phyloP scores from a whole-genome alignment of 805 yeast species.

The Yarrowia deformans region DNA sequence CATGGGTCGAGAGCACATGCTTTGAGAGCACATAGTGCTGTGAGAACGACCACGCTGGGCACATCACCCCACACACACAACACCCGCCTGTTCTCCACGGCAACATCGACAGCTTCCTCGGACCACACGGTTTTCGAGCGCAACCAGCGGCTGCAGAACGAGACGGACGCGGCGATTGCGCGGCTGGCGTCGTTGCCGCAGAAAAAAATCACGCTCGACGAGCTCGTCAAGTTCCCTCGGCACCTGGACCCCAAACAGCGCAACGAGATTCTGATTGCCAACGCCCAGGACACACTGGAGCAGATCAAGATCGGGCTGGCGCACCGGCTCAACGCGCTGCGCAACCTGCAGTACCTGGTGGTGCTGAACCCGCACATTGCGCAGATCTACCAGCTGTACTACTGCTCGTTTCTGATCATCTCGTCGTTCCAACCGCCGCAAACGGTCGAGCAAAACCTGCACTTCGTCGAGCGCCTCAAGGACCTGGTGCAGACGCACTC shows the following conservation, averaged over 20 bases:
- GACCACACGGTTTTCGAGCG: conserved; percentile 8
- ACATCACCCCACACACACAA: no score
- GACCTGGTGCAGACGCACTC: conserved; percentile 76
- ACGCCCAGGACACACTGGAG: conserved; percentile 47
- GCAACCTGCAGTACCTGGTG: conserved; percentile 81
- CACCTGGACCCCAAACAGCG: conserved; percentile 36
- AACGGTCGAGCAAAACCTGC: conserved; percentile 61
- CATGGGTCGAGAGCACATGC: no score
- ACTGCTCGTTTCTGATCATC: conserved; percentile 67
- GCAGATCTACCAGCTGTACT: conserved; percentile 73
- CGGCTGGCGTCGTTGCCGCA: conserved; percentile 23
- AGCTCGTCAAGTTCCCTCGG: conserved; percentile 24
- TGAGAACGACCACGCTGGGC: no score
- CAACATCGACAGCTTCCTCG: background rate
- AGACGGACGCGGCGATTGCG: conserved; percentile 25
- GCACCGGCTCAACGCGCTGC: conserved; percentile 70
- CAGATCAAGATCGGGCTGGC: conserved; percentile 57
- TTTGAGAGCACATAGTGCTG: no score
- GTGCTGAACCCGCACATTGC: conserved; percentile 88
- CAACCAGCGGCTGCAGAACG: conserved; percentile 21
- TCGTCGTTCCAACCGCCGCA: conserved; percentile 55
- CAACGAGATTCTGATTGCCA: conserved; percentile 45
- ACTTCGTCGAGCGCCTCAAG: conserved; percentile 61
- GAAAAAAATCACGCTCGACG: conserved; percentile 25
- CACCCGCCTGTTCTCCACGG: background rate